Evolutionary conservation across 2,329 filamentous ascomycete genomes (phyloP), one percentile per base, ranked within the genome.

Genomic region (Drechslerella dactyloides): DNA sequence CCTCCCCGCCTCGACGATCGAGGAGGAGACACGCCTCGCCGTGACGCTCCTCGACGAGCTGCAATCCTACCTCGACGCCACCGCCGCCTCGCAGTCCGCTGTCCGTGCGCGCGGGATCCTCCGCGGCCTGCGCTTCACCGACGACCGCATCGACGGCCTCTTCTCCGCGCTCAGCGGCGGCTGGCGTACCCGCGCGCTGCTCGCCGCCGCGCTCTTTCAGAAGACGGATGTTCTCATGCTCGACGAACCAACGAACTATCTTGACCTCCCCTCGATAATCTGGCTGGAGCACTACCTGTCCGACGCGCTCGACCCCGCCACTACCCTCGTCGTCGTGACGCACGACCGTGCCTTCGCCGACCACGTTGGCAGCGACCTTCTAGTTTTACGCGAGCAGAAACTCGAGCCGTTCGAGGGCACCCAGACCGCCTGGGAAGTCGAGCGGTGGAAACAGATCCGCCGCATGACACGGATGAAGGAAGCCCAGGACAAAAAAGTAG

Each of bases 201-300:
- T 91, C 0, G 88, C 88, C 1, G 82, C 82, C 1, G 85, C 86
- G 0, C 82, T 96, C 2, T 84, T 91, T 0, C 88, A 92, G 73
- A 85, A 88, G 6, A 85, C 87, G 0, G 90, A 96, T 74, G 86
- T 96, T 1, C 82, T 96, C 66, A 87, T 96, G 56, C 85, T 96
- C 1, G 91, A 96, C 78, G 91, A 96, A 78, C 91, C 91, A 0
- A 96, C 91, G 35, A 96, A 96, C 77, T 96, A 91, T 77, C 84
- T 96, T 0, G 91, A 96, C 76, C 82, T 96, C 0, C 83, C 92
- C 0, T 90, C 90, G 0, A 92, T 96, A 65, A 86, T 96, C 63
- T 96, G 91, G 90, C 82, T 96, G 0, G 89, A 96, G 77, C 84
- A 84, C 11, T 88, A 92, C 77, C 84, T 96, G 8, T 81, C 84